Conservation (phyloP, 306 rosid genomes). For the Medicago truncatula region DNA sequence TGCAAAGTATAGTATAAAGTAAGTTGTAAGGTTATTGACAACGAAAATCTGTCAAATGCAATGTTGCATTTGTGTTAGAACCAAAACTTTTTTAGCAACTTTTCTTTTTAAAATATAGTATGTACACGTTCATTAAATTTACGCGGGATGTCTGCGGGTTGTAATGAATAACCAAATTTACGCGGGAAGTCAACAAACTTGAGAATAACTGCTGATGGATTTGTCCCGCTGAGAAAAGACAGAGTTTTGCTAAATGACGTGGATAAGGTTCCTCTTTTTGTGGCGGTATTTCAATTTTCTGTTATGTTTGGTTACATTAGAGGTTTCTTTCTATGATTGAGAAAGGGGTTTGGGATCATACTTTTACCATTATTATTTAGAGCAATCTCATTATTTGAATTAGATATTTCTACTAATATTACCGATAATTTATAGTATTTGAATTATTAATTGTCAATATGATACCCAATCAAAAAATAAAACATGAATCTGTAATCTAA, state of each 20-base stretch:
- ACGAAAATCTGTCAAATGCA: slow-evolving; percentile 11
- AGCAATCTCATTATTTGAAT: not conserved
- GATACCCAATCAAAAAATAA: not conserved
- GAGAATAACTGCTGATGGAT: slow-evolving; percentile 12
- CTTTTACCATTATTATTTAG: not conserved
- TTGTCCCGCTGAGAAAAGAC: not conserved
- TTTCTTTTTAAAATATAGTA: not conserved
- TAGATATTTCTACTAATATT: not conserved
- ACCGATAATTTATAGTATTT: not conserved
- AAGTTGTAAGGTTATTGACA: slow-evolving; percentile 30
- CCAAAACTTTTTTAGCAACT: not conserved
- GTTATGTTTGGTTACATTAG: slow-evolving; percentile 2
- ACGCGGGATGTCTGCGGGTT: not conserved
- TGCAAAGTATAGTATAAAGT: not conserved
- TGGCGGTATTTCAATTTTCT: slow-evolving; percentile 2
- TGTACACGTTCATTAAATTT: not conserved
- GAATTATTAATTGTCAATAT: not conserved
- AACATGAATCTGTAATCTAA: not conserved
- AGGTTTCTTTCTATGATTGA: not conserved
- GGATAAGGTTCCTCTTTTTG: not conserved
- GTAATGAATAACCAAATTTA: not conserved
- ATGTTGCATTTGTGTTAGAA: not conserved
- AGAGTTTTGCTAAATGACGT: slow-evolving; percentile 13
- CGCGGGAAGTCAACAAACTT: not conserved
- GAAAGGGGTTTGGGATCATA: not conserved